Base-by-base conservation (phyloP, 2,329 filamentous ascomycete species). In the Talaromyces sp. region DNA sequence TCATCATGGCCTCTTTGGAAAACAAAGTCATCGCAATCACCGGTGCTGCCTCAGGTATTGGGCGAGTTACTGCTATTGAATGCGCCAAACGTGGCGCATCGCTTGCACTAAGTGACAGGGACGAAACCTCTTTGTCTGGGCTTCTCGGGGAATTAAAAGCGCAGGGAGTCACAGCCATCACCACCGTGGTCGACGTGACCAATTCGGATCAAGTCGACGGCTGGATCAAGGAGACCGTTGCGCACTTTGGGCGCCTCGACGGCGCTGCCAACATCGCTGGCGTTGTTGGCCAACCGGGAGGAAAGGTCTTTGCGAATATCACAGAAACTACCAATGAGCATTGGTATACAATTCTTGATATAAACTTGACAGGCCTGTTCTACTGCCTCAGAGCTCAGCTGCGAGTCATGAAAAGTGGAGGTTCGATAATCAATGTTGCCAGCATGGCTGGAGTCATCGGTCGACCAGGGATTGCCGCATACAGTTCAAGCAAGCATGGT, bases 401-500 rank as follows among this genome's bases (percentile, higher is more conserved):
- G n/a, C 18, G 27, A 2, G 23, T 30, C 3, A 57, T 57, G 7
- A 0, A 12, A 14, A 16, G 14, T 8, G 34, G 34, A 16, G 55
- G 34, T 2, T 42, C 40, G 3, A 52, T 59, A 33, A 30, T 59
- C 40, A 59, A 59, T 52, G 6, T 18, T n/a, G 5, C 57, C 1
- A 34, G 44, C 7, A 28, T 59, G 7, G 44, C 42, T 8, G 57
- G 57, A 10, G 4, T 33, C 27, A 10, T 57, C 14, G 55, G 34
- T 7, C 16, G 8, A 23, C 7, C n/a, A n/a, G n/a, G n/a, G 12
- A 4, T 31, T 66, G 69, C 68, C 6, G 69, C 70, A 7, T 77
- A 77, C 66, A 69, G 65, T 55, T 65, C 73, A 27, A 72, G 68
- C 5, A 76, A 76, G 67, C 73, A 75, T 68, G 68, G 68, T 47